A percentile compares a stretch with the other conserved stretches of the same genome.
These are phyloP conservation scores for Delonix regia DNA, from an alignment of 306 rosid species.

Conservation along the genomic window DNA sequence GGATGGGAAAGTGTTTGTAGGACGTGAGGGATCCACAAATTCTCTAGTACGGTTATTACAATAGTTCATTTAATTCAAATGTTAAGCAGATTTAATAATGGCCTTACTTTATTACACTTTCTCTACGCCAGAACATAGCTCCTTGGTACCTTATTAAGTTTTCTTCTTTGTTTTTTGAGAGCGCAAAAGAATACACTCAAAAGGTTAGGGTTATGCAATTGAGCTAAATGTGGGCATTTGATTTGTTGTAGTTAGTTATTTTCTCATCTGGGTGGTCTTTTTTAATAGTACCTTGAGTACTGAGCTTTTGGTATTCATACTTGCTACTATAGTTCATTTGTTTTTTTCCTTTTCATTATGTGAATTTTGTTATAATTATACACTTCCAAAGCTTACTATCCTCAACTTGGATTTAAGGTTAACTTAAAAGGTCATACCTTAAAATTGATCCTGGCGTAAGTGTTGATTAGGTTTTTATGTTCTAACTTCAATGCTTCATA, in stretches of 20 bases:
- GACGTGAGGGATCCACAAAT: slow-evolving; percentile 36
- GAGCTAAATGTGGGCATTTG: neutral
- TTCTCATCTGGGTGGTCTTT: neutral
- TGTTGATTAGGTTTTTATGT: neutral
- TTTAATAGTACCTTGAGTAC: neutral
- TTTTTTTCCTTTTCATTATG: no score
- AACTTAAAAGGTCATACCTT: neutral
- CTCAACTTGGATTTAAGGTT: neutral
- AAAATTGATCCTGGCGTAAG: neutral
- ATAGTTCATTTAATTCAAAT: neutral
- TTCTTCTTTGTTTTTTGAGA: neutral
- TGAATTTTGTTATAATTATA: neutral
- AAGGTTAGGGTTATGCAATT: neutral
- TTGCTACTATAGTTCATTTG: no score
- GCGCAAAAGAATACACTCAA: neutral
- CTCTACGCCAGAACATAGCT: neutral
- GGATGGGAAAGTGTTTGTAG: slow-evolving; percentile 34
- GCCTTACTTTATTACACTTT: neutral
- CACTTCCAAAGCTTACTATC: neutral
- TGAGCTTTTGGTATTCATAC: neutral
- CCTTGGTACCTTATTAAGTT: neutral
- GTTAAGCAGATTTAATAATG: neutral
- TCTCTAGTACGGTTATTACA: slow-evolving; percentile 10
- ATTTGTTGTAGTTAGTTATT: neutral
- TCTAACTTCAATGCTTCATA: neutral